Evolutionary conservation across 1,284 basidiomycete species (phyloP).

Genomic region (Marasmius fiardii): DNA sequence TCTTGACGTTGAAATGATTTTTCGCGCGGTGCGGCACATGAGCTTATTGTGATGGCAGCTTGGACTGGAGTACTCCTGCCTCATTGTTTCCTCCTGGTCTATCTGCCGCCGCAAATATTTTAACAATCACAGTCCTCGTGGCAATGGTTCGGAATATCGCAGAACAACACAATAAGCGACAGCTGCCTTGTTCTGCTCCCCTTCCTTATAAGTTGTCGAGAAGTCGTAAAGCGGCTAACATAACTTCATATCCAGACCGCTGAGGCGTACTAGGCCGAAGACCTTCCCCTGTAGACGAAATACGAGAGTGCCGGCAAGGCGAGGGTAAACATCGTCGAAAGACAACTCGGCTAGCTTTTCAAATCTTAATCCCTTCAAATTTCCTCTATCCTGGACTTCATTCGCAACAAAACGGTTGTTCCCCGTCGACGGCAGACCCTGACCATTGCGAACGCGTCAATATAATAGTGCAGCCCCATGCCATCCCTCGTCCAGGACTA

Average conservation of each 20-base stretch:
- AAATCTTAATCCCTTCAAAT: no score
- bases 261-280: no score
- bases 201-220: background rate
- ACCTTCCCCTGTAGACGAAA: no score
- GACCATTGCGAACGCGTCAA: background rate
- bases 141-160: background rate
- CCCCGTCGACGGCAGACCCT: background rate
- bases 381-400: no score
- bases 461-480: constrained; percentile 20
- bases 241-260: no score
- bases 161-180: background rate
- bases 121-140: constrained; percentile 1
- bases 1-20: background rate
- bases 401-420: no score
- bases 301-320: no score
- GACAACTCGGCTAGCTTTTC: no score
- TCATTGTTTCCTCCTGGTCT: constrained; percentile 5
- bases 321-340: no score
- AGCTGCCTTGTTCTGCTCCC: background rate
- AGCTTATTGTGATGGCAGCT: background rate
- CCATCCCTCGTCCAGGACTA: constrained; percentile 46
- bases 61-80: background rate
- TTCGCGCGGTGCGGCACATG: background rate
- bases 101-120: background rate
- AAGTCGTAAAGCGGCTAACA: background rate